These are phyloP conservation scores for Inonotus hispidus DNA, from an alignment of 1,284 basidiomycete species.

Conservation along the genomic window DNA sequence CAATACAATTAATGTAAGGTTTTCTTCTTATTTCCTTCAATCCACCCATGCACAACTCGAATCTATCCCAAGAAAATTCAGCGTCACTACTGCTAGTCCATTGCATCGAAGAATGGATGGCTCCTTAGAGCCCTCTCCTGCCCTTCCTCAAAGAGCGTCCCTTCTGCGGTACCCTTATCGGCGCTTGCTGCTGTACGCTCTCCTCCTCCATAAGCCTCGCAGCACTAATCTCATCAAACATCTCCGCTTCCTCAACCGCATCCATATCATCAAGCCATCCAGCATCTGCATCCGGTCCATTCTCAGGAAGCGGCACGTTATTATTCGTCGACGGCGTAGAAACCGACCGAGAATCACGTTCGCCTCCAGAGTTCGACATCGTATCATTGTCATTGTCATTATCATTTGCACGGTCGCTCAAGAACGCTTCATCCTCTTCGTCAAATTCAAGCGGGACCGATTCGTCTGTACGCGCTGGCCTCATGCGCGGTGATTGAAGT, in stretches of 20 bases:
- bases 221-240: constrained; percentile 56
- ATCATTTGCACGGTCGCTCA: constrained; percentile 16
- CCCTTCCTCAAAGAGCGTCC: constrained; percentile 1
- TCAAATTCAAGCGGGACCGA: constrained; percentile 62
- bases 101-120: neutral
- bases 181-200: constrained; percentile 8
- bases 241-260: constrained; percentile 59
- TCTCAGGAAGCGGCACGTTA: constrained; percentile 37
- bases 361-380: constrained; percentile 29
- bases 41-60: neutral
- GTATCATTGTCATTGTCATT: constrained; percentile 23
- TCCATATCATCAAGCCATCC: constrained; percentile 51
- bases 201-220: constrained; percentile 62
- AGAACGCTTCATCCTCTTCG: constrained; percentile 64
- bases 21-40: constrained; percentile 6
- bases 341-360: constrained; percentile 27
- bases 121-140: neutral
- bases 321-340: constrained; percentile 37
- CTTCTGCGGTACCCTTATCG: constrained; percentile 16
- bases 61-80: too few relatives aligned
- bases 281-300: constrained; percentile 42
- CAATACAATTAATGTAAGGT: constrained; percentile 11
- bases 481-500: constrained; percentile 35
- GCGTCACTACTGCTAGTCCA: neutral
- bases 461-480: constrained; percentile 25